phyloP scores from a whole-genome alignment of 441 rosid species.

The Gossypium gossypioides region DNA sequence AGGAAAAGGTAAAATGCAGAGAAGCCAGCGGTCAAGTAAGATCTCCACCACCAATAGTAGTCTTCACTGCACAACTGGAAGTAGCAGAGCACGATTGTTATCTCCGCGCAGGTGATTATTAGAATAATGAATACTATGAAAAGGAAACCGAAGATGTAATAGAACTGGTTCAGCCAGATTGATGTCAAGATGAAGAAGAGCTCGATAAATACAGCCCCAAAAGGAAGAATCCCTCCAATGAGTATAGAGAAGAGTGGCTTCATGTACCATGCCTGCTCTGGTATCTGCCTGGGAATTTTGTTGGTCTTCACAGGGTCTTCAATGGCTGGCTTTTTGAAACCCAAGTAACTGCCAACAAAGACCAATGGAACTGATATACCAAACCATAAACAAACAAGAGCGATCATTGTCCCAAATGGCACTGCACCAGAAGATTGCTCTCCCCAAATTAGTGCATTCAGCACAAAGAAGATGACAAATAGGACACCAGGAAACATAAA shows the following conservation, averaged over 20 bases:
- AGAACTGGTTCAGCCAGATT: slow-evolving; percentile 95
- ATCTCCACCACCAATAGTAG: slow-evolving; percentile 97
- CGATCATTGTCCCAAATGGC: slow-evolving; percentile 92
- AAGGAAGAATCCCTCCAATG: slow-evolving; percentile 91
- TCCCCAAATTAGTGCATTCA: slow-evolving; percentile 82
- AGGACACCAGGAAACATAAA: slow-evolving; percentile 88
- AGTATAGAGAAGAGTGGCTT: slow-evolving; percentile 77
- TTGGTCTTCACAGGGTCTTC: slow-evolving; percentile 88
- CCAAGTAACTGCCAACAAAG: slow-evolving; percentile 85
- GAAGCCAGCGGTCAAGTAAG: slow-evolving; percentile 86
- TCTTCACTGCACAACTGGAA: slow-evolving; percentile 93
- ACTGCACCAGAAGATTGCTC: slow-evolving; percentile 92
- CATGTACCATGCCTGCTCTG: slow-evolving; percentile 98
- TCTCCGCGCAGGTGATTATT: slow-evolving; percentile 80
- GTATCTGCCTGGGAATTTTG: slow-evolving; percentile 84
- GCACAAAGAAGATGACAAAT: slow-evolving; percentile 67
- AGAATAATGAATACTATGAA: slow-evolving; percentile 81
- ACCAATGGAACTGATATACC: slow-evolving; percentile 95
- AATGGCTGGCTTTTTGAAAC: slow-evolving; percentile 84
- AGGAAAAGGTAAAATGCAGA: slow-evolving; percentile 88
- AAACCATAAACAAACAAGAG: slow-evolving; percentile 89
- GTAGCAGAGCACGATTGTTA: slow-evolving; percentile 82
- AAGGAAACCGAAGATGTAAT: slow-evolving; percentile 95
- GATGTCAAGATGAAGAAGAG: slow-evolving; percentile 92
- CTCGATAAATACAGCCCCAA: slow-evolving; percentile 92